A percentile compares a stretch with the other conserved stretches of the same genome.
Conservation (phyloP, 805 yeast species). For the Suhomyces kilbournensis region DNA sequence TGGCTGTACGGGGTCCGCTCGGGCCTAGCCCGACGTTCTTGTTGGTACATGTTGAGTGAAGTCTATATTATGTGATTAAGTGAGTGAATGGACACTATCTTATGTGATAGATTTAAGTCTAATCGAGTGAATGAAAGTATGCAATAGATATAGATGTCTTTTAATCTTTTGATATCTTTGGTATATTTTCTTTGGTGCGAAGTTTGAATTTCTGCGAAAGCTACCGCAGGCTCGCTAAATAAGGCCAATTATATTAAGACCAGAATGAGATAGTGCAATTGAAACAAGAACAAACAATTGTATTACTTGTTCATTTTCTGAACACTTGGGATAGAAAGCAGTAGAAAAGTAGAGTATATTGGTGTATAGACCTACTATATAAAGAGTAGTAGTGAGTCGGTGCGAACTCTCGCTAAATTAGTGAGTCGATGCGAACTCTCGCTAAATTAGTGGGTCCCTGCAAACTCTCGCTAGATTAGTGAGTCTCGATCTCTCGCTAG, state of each 20-base stretch:
- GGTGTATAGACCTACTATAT: no score
- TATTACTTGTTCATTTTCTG: no score
- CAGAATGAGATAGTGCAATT: no score
- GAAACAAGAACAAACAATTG: no score
- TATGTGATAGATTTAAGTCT: neutral
- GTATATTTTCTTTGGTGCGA: neutral
- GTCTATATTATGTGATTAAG: neutral
- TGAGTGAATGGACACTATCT: neutral
- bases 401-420: neutral
- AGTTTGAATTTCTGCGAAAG: no score
- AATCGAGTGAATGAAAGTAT: neutral
- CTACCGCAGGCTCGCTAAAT: neutral
- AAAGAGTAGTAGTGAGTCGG: neutral
- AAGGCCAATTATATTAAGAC: no score
- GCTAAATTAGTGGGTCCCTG: neutral
- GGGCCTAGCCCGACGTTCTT: neutral
- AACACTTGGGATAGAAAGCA: no score
- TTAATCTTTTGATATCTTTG: no score
- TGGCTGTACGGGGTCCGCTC: constrained; percentile 22
- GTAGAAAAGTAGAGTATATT: no score
- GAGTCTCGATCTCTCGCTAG: no score
- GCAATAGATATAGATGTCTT: neutral
- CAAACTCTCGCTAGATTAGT: neutral
- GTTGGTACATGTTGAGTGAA: neutral
- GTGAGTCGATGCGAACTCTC: neutral